A percentile compares a stretch with the other conserved stretches of the same genome.
Evolutionary conservation across 106 monocot species (phyloP).

Genomic region (Phalaenopsis equestris): DNA sequence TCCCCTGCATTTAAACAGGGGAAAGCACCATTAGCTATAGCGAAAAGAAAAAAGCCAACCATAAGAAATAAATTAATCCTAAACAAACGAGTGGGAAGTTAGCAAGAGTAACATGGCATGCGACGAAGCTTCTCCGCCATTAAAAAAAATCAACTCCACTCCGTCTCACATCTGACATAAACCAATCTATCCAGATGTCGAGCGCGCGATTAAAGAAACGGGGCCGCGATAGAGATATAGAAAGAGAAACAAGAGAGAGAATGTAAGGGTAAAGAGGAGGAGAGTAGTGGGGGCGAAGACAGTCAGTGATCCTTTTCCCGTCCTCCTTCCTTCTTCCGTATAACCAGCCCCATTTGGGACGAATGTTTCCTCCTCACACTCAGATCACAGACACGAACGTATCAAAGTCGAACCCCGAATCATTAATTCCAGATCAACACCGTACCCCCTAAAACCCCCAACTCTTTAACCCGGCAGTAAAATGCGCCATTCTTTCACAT

Average conservation of each 20-base stretch:
- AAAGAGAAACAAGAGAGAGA: slow-evolving; percentile 2
- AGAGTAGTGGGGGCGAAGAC: slow-evolving; percentile 1
- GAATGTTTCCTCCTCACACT: background rate
- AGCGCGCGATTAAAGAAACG: background rate
- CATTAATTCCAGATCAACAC: background rate
- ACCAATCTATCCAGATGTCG: background rate
- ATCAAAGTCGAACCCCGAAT: background rate
- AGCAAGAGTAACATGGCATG: background rate
- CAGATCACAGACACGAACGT: background rate
- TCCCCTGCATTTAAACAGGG: slow-evolving; percentile 17
- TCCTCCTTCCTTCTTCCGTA: background rate
- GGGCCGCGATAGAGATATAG: slow-evolving; percentile 5
- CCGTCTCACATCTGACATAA: background rate
- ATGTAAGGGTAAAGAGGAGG: background rate
- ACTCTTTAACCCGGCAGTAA: background rate
- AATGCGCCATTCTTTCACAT: background rate
- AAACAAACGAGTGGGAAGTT: background rate
- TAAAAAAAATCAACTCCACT: background rate
- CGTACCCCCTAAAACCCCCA: background rate
- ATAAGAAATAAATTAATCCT: background rate
- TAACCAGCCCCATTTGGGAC: background rate
- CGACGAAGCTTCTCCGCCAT: background rate
- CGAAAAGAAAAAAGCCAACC: background rate
- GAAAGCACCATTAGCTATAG: background rate
- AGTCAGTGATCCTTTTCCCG: no score